phyloP scores from a whole-genome alignment of 1,139 yeast species.

The Saccharomyces hybrid region DNA sequence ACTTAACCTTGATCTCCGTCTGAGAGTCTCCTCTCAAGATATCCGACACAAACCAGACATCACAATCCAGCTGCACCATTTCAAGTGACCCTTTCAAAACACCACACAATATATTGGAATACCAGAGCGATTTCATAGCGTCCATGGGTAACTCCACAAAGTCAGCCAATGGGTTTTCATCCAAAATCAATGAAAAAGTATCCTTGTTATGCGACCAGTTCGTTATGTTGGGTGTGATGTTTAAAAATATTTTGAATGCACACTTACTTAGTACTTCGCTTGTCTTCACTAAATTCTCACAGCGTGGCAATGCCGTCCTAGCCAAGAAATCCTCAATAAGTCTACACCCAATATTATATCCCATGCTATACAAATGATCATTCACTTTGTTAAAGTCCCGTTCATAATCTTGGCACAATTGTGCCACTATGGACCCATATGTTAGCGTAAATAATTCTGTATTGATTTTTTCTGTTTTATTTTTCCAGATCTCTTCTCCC shows the following conservation, averaged over 20 bases:
- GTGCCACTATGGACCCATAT: constrained; percentile 93
- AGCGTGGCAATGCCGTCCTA: constrained; percentile 74
- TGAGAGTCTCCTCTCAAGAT: constrained; percentile 72
- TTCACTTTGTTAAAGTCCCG: constrained; percentile 75
- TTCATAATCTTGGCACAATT: constrained; percentile 75
- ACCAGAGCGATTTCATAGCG: constrained; percentile 77
- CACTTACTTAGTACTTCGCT: constrained; percentile 80
- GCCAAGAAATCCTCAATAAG: constrained; percentile 91
- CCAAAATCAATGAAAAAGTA: constrained; percentile 62
- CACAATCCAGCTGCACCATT: constrained; percentile 93
- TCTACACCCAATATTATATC: constrained; percentile 87
- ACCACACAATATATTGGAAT: constrained; percentile 84
- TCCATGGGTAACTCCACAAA: constrained; percentile 86
- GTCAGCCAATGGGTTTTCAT: constrained; percentile 88
- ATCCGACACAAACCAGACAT: constrained; percentile 73
- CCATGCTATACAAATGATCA: constrained; percentile 82
- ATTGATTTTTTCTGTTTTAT: constrained; percentile 79
- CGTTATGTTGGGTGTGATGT: constrained; percentile 67
- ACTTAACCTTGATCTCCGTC: constrained; percentile 71
- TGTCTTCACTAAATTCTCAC: constrained; percentile 74
- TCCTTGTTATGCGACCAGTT: constrained; percentile 76
- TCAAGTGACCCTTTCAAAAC: constrained; percentile 86
- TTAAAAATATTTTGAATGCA: constrained; percentile 85
- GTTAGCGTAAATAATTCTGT: constrained; percentile 89
- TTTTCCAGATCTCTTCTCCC: constrained; percentile 93